Conservation (phyloP, 164 flowering plant species). For the grape (Vitis vinifera) region ASM3070453v1 NC_081813.1:12578001-12578500, state of each 20-base stretch:
- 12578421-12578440: background rate
- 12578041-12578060: conserved; percentile 26
- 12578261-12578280: background rate
- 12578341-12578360: conserved; percentile 8
- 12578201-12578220: conserved; percentile 24
- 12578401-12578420: background rate
- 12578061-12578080: conserved; percentile 23
- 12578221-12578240: conserved; percentile 9
- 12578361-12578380: conserved; percentile 5
- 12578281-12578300: conserved; percentile 10
- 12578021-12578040: conserved; percentile 13
- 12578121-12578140: too few species aligned
- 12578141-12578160: too few species aligned
- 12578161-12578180: too few species aligned
- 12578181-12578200: conserved; percentile 21
- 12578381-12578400: conserved; percentile 13
- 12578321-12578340: background rate
- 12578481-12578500: conserved; percentile 25
- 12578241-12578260: conserved; percentile 9
- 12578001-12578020: conserved; percentile 1
- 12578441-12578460: conserved; percentile 11
- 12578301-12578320: background rate
- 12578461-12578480: conserved; percentile 31
- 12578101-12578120: conserved; percentile 11
- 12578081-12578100: conserved; percentile 14